Base-by-base conservation (phyloP, 2,329 filamentous ascomycete species). In the Diaporthe capsici region DNA sequence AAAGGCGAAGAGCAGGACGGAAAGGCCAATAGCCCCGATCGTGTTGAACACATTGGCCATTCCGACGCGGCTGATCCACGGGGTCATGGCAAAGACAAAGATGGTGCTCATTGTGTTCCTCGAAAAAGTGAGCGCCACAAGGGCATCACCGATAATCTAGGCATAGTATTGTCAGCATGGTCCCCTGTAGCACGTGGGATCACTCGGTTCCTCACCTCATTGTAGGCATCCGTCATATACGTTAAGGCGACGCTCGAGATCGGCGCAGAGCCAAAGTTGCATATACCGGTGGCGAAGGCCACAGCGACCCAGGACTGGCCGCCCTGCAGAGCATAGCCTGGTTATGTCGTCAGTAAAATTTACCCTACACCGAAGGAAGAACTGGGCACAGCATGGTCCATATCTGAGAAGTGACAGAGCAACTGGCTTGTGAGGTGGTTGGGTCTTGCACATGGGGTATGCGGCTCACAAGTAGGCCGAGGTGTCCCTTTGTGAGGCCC, bases 21-120 rank as follows among this genome's bases (percentile, higher is more conserved):
- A 53, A 13, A 76, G 71, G 4, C 74, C 74, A 57, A 77, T 77
- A 22, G 76, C 76, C 4, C 76, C 76, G 22, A 77, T 76, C n/a
- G 76, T 77, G 74, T 77, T 77, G 74, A 77, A 77, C 42, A 77
- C 71, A 39, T 77, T 77, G 7, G 74, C 73, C 47, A 77, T 76
- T 25, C 76, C 76, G 22, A 77, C 74, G 15, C 67, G 65, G 12
- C 12, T 39, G 28, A 77, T 76, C 76, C 76, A 77, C 2, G 76
- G 76, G 3, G 76, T 76, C 76, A 77, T 77, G 37, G 74, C 39
- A 31, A 77, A 77, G 34, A 77, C 76, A 25, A 77, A 77, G 28
- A 77, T 55, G 44, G 76, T 77, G 72, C 76, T 77, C 44, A 77
- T 55, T 9, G 74, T 74, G 25, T 77, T 77, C 5, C 76, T 73